Evolutionary conservation across 2,329 filamentous ascomycete genomes (phyloP), one percentile per base, ranked within the genome.

Genomic region (Beauveria bassiana): DNA sequence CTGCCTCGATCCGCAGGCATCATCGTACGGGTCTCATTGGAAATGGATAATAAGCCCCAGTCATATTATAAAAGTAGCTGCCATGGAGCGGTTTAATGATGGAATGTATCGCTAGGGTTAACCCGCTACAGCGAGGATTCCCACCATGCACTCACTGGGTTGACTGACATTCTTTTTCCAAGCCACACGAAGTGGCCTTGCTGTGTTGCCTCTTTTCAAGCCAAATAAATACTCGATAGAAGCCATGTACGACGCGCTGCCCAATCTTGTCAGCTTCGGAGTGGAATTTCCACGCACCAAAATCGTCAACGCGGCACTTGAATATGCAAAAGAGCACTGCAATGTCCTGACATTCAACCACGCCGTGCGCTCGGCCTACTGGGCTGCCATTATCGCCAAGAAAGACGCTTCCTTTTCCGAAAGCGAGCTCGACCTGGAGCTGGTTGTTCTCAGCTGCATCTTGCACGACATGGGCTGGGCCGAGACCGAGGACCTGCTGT

Each of bases 391-490:
- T 28, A 60, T 64, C 6, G 62, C 56, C 42, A 47, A 49, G 12
- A 65, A 62, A 20, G 12, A 60, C 1, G 51, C 47, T 4, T 56
- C 50, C 34, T 45, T 61, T 34, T 43, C 59, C 5, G 40, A 51
- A 26, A 46, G 12, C 20, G 7, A 22, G 10, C 7, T 59, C 7
- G 62, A 65, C 22, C 24, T 52, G 47, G 59, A 61, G 18, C 45
- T 59, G 9, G 64, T 65, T 9, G n/a, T 64, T 2, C n/a, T 65
- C 31, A 59, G 59, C 53, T 65, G 62, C 28, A 47, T 65, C 31
- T 61, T 66, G 34, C 64, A 66, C 20, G 64, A 66, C 40, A 60
- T 66, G 63, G 63, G 62, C 3, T 65, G 63, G 65, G 64, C 62
- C 12, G 52, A 50, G 14, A 62, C 60, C 2, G 45, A 59, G 8